Evolutionary conservation across 2,329 filamentous ascomycete species (phyloP).

Genomic region (Beauveria rudraprayagi): DNA sequence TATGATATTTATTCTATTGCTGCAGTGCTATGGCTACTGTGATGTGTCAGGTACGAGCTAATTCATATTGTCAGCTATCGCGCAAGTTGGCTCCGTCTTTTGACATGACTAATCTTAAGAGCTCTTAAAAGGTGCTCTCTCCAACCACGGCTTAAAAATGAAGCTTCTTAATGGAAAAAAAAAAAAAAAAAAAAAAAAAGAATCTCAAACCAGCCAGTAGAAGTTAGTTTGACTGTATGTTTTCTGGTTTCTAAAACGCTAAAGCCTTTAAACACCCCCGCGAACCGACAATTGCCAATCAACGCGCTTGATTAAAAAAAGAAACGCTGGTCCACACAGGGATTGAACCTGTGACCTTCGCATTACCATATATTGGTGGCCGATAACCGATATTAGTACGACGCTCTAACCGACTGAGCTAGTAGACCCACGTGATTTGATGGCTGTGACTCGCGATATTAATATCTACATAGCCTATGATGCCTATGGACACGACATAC

Average conservation of each 20-base stretch:
- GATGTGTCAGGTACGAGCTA: too few species aligned
- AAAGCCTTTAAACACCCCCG: background rate
- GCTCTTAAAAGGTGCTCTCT: too few species aligned
- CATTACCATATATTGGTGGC: conserved; percentile 9
- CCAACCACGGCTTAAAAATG: too few species aligned
- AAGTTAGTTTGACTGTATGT: too few species aligned
- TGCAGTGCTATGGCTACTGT: too few species aligned
- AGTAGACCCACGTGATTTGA: conserved; percentile 8
- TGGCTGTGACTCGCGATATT: background rate
- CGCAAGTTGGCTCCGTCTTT: too few species aligned
- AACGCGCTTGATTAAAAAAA: background rate
- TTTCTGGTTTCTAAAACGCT: too few species aligned
- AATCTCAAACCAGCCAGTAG: too few species aligned
- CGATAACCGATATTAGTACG: conserved; percentile 8
- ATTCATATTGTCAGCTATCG: too few species aligned
- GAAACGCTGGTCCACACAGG: conserved; percentile 3
- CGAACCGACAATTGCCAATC: too few species aligned
- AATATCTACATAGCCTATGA: background rate
- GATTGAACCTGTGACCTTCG: conserved; percentile 12
- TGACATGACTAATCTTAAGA: too few species aligned
- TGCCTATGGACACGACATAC: background rate
- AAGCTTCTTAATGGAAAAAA: background rate
- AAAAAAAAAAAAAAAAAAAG: background rate
- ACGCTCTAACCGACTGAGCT: conserved; percentile 12
- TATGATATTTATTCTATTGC: too few species aligned